Conservation (phyloP, 495 filamentous ascomycete species). For the Podospora pseudocomata region DNA sequence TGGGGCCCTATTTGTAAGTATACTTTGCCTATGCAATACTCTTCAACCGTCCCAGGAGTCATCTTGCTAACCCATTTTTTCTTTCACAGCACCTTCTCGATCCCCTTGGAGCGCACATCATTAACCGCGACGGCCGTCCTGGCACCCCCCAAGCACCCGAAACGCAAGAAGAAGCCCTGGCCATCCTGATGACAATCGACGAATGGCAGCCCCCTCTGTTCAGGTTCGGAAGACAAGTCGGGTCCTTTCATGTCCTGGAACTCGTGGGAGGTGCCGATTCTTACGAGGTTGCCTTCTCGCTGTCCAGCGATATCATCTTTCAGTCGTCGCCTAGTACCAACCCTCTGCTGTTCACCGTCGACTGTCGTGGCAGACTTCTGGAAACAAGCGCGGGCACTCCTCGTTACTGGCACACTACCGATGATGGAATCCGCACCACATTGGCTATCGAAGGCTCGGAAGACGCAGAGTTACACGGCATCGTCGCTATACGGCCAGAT, state of each 20-base stretch:
- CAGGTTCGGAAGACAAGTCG: constrained; percentile 5
- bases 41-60: neutral
- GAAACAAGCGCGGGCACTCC: neutral
- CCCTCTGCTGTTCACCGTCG: neutral
- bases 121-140: neutral
- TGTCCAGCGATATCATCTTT: neutral
- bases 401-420: neutral
- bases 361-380: neutral
- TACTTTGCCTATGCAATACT: neutral
- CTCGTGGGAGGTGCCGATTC: neutral
- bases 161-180: constrained; percentile 1
- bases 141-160: constrained; percentile 1
- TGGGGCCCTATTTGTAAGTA: constrained; percentile 6
- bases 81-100: constrained; percentile 4
- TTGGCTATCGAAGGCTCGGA: neutral
- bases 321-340: neutral
- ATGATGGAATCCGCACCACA: neutral
- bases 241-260: neutral
- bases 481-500: neutral
- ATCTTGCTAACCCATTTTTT: neutral
- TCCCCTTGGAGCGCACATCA: neutral
- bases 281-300: neutral
- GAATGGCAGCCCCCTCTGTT: constrained; percentile 4
- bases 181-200: neutral
- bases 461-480: neutral